phyloP scores from a whole-genome alignment of 31 red algal genomes.

The Endocladia muricata region DNA sequence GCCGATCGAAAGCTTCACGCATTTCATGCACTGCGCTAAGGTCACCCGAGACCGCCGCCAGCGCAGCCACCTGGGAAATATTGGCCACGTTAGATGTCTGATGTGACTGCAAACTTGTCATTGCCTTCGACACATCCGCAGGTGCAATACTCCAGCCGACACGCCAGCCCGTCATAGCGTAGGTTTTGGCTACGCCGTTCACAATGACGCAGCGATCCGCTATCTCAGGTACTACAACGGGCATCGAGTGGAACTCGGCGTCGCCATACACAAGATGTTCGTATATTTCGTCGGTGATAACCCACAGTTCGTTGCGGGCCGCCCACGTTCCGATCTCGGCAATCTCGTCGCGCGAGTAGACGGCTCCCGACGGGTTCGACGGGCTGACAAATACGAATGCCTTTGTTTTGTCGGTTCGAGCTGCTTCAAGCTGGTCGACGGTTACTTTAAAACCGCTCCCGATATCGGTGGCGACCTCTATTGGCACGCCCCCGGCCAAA shows the following conservation, averaged over 20 bases:
- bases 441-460: conserved; percentile 41
- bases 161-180: conserved; percentile 89
- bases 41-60: conserved; percentile 59
- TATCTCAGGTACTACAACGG: conserved; percentile 56
- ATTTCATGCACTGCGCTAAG: conserved; percentile 39
- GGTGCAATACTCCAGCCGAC: conserved; percentile 85
- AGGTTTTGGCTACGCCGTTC: conserved; percentile 90
- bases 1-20: conserved; percentile 49
- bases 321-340: conserved; percentile 46
- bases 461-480: conserved; percentile 33
- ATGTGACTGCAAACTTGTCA: conserved; percentile 70
- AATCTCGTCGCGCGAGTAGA: conserved; percentile 38
- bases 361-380: conserved; percentile 91
- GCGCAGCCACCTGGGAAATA: conserved; percentile 74
- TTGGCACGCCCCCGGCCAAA: conserved; percentile 74
- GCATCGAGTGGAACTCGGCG: conserved; percentile 8
- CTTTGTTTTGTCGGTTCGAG: conserved; percentile 46
- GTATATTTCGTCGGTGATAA: conserved; percentile 97
- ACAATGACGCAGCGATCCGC: conserved; percentile 73
- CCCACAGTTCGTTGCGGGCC: conserved; percentile 54
- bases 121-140: conserved; percentile 38
- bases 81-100: conserved; percentile 75
- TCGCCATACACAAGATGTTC: conserved; percentile 58
- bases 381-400: conserved; percentile 81
- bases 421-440: conserved; percentile 45